Percentiles rank a stretch among this genome's conserved stretches.
Evolutionary conservation across 1,284 basidiomycete species (phyloP).

Genomic region (Gymnopus androsaceus): DNA sequence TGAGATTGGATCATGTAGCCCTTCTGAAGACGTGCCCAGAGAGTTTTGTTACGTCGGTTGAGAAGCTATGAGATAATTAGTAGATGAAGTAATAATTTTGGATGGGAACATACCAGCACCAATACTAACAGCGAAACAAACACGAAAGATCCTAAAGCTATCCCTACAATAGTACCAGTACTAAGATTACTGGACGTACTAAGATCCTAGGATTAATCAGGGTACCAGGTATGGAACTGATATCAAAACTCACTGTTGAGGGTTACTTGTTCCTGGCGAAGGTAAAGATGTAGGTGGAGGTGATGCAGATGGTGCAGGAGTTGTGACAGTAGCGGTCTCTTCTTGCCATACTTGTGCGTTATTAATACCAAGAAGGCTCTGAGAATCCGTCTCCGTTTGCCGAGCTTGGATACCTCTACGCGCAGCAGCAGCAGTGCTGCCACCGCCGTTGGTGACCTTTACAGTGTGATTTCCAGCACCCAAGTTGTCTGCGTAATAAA

Average conservation of each 20-base stretch:
- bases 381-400: not conserved
- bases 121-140: slow-evolving; percentile 20
- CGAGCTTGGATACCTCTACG: not conserved
- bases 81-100: not conserved
- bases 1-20: slow-evolving; percentile 31
- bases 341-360: slow-evolving; percentile 12
- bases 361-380: slow-evolving; percentile 1
- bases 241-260: not conserved
- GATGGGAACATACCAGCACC: slow-evolving; percentile 22
- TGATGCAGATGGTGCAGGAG: no score
- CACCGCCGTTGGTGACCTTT: slow-evolving; percentile 15
- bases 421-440: not conserved
- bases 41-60: slow-evolving; percentile 27
- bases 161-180: slow-evolving; percentile 20
- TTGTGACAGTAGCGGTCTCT: not conserved
- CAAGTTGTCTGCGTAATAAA: slow-evolving; percentile 25
- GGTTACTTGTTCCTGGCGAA: no score
- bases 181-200: not conserved
- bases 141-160: slow-evolving; percentile 18
- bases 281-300: no score
- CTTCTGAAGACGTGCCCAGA: slow-evolving; percentile 27
- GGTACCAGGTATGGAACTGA: not conserved
- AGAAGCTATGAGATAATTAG: slow-evolving; percentile 18
- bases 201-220: not conserved
- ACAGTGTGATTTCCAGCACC: slow-evolving; percentile 23